Evolutionary conservation across 768 basidiomycete genomes (phyloP).

Genomic region (Amanita polypyramis): DNA sequence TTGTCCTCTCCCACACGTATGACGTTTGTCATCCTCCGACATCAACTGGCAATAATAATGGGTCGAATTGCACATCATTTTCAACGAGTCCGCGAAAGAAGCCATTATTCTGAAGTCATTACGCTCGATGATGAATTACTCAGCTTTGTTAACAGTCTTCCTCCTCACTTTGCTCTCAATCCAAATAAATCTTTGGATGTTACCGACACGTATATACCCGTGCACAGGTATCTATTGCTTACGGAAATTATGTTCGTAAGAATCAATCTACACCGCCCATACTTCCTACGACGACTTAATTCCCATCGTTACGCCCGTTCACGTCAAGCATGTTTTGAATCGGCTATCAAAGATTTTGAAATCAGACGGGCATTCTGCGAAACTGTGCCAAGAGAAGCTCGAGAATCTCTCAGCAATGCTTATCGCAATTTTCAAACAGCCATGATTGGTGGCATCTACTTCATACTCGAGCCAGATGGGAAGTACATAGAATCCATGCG

Average conservation of each 20-base stretch:
- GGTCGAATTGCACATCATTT: conserved; percentile 90
- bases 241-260: conserved; percentile 86
- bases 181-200: conserved; percentile 75
- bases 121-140: conserved; percentile 76
- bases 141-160: conserved; percentile 64
- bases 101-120: conserved; percentile 77
- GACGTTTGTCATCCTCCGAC: conserved; percentile 83
- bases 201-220: conserved; percentile 51
- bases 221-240: conserved; percentile 81
- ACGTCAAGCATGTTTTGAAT: conserved; percentile 81
- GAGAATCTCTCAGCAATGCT: conserved; percentile 65
- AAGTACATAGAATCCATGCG: conserved; percentile 64
- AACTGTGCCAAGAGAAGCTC: conserved; percentile 48
- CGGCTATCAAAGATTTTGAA: conserved; percentile 78
- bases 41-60: conserved; percentile 74
- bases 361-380: conserved; percentile 64
- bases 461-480: conserved; percentile 70
- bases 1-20: conserved; percentile 68
- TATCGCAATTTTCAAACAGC: conserved; percentile 85
- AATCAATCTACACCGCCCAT: conserved; percentile 79
- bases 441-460: conserved; percentile 84
- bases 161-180: conserved; percentile 66
- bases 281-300: conserved; percentile 68
- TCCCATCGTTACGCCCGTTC: conserved; percentile 78
- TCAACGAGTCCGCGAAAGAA: conserved; percentile 69